Percentiles rank a stretch among this genome's conserved stretches.
Conservation (phyloP, 805 yeast genomes). For the Phaffomyces antillensis region DNA sequence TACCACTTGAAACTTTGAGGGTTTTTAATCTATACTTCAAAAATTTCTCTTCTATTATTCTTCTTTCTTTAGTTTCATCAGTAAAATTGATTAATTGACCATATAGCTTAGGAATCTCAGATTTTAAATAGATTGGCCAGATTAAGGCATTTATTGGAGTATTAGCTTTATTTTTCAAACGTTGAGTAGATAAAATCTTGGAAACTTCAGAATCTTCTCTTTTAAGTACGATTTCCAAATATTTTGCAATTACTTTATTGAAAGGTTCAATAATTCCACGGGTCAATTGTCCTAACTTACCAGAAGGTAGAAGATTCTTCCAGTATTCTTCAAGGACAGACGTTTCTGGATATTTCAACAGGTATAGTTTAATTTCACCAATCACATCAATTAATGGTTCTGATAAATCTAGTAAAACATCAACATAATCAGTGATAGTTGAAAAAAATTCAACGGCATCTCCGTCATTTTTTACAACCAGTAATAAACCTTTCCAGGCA, state of each 20-base stretch:
- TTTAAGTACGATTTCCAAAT: conserved; percentile 32
- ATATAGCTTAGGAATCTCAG: conserved; percentile 49
- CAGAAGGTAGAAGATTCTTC: conserved; percentile 47
- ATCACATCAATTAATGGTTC: conserved; percentile 41
- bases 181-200: conserved; percentile 36
- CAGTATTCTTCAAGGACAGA: conserved; percentile 42
- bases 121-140: conserved; percentile 41
- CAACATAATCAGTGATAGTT: conserved; percentile 38
- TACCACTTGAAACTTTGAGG: conserved; percentile 44
- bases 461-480: conserved; percentile 31
- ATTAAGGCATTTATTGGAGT: conserved; percentile 30
- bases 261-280: conserved; percentile 42
- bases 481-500: conserved; percentile 80
- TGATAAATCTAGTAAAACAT: conserved; percentile 35
- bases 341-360: conserved; percentile 25
- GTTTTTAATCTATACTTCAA: conserved; percentile 50
- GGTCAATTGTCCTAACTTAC: conserved; percentile 44
- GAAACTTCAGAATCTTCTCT: conserved; percentile 37
- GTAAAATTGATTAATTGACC: conserved; percentile 48
- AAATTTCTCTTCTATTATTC: conserved; percentile 49
- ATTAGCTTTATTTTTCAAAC: conserved; percentile 29
- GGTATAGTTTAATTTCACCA: conserved; percentile 39
- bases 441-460: conserved; percentile 41
- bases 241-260: conserved; percentile 36
- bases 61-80: conserved; percentile 56